Conservation (phyloP, 306 rosid genomes). For the Cucumis melo region DNA sequence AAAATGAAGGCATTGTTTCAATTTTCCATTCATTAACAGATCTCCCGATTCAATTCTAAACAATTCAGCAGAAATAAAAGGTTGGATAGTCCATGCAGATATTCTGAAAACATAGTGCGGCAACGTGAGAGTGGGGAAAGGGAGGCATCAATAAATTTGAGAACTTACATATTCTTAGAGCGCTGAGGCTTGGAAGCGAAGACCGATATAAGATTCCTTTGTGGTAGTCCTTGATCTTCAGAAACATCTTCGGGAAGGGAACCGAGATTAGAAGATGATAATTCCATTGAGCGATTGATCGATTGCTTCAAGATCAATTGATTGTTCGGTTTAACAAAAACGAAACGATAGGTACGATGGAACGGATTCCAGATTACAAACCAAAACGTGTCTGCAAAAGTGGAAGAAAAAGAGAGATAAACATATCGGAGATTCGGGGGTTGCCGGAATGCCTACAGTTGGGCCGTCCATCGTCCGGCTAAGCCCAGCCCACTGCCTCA, state of each 20-base stretch:
- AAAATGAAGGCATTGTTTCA: background rate
- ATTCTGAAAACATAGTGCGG: background rate
- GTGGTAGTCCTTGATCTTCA: slow-evolving; percentile 19
- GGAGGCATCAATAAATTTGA: background rate
- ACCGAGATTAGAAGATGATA: slow-evolving; percentile 32
- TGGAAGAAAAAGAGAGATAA: background rate
- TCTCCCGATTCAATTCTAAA: background rate
- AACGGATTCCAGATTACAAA: background rate
- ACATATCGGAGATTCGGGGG: background rate
- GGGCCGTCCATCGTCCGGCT: background rate
- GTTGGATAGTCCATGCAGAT: background rate
- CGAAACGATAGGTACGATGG: background rate
- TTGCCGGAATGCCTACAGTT: background rate
- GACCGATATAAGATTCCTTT: slow-evolving; percentile 22
- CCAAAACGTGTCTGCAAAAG: background rate
- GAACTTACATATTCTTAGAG: slow-evolving; percentile 55
- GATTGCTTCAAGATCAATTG: background rate
- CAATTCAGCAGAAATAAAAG: background rate
- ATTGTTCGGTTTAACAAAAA: background rate
- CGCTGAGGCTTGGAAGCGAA: slow-evolving; percentile 66
- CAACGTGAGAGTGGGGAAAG: background rate
- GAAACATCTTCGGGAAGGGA: slow-evolving; percentile 49
- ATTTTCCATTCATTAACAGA: background rate
- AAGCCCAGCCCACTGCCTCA: background rate
- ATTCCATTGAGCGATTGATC: background rate